These are phyloP conservation scores for Moringa oleifera DNA, from an alignment of 345 rosid genomes.

Conservation along the genomic window DNA sequence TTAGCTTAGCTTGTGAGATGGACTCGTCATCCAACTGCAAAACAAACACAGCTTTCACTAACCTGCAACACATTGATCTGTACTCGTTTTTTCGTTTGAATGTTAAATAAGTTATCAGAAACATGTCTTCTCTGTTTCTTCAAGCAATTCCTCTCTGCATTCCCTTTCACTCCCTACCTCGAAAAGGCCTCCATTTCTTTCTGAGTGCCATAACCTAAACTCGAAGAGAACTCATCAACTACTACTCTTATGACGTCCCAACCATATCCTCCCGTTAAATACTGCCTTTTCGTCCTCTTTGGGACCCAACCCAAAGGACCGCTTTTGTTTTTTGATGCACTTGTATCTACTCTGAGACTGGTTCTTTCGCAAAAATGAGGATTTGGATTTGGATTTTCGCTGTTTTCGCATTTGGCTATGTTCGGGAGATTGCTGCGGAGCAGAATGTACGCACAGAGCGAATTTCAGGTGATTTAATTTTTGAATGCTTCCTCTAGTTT, in stretches of 20 bases:
- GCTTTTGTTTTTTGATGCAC: conserved; percentile 12
- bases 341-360: neutral
- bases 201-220: conserved; percentile 32
- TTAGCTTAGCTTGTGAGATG: conserved; percentile 26
- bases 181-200: conserved; percentile 21
- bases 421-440: conserved; percentile 28
- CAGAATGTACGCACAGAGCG: conserved; percentile 52
- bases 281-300: conserved; percentile 16
- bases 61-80: neutral
- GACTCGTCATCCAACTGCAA: conserved; percentile 43
- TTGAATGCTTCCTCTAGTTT: neutral
- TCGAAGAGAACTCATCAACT: conserved; percentile 73
- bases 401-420: conserved; percentile 24
- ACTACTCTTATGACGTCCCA: conserved; percentile 66
- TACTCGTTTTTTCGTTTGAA: neutral
- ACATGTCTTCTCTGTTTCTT: conserved; percentile 48
- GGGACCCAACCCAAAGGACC: conserved; percentile 19
- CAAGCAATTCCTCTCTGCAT: conserved; percentile 50
- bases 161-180: conserved; percentile 30
- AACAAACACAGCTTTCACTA: conserved; percentile 40
- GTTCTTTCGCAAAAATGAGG: conserved; percentile 30
- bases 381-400: conserved; percentile 26
- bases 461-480: conserved; percentile 56
- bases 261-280: conserved; percentile 39
- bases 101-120: neutral